A percentile compares a stretch with the other conserved stretches of the same genome.
These are phyloP conservation scores for Tricholoma flavovirens DNA, from an alignment of 768 basidiomycete species.

Conservation along the genomic window DNA sequence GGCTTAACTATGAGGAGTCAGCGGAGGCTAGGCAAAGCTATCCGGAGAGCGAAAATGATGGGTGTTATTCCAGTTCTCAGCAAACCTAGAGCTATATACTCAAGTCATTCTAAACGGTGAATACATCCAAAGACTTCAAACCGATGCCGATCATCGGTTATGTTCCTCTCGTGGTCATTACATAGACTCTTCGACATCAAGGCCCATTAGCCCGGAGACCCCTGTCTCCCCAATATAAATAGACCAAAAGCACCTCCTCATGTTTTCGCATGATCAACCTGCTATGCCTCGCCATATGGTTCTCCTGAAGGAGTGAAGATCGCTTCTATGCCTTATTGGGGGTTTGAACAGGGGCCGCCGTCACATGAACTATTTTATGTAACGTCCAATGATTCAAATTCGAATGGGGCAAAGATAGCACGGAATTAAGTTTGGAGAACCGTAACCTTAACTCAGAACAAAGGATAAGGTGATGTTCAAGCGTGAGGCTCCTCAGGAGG, in stretches of 20 bases:
- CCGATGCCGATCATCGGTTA: background rate
- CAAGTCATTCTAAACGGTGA: background rate
- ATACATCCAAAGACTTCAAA: background rate
- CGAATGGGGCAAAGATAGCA: background rate
- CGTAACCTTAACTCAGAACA: background rate
- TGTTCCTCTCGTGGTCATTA: background rate
- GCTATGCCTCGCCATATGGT: background rate
- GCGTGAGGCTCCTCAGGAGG: background rate
- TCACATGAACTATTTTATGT: background rate
- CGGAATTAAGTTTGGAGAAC: background rate
- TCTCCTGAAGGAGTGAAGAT: background rate
- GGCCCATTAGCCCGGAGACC: background rate
- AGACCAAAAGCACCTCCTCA: background rate
- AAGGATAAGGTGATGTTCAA: background rate
- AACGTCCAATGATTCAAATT: background rate
- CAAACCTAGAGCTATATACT: conserved; percentile 10
- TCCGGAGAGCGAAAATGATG: conserved; percentile 88
- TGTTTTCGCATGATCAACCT: background rate
- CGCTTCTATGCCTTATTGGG: background rate
- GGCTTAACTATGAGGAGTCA: conserved; percentile 75
- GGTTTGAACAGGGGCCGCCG: background rate
- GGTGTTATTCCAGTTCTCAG: conserved; percentile 67
- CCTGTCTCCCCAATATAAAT: background rate
- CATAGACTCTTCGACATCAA: no score
- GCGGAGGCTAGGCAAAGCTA: conserved; percentile 73